These are phyloP conservation scores for Beauveria sp. DNA, from an alignment of 2,329 filamentous ascomycete species.

Conservation along the genomic window DNA sequence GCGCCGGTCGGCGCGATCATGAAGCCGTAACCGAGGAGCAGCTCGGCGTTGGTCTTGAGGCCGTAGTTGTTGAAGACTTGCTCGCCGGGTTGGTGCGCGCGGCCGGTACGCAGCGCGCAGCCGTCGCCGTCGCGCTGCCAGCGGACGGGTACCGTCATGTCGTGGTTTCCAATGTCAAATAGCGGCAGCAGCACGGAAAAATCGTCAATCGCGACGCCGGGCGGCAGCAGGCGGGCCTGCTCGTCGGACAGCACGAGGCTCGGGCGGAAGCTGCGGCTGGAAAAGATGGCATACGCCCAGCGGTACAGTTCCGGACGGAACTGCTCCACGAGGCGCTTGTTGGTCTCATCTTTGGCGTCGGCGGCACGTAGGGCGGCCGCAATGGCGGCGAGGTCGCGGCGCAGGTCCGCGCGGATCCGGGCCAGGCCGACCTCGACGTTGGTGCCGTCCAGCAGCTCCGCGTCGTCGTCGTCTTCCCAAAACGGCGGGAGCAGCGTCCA, in stretches of 20 bases:
- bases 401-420: conserved; percentile 39
- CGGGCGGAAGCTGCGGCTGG: conserved; percentile 56
- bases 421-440: conserved; percentile 41
- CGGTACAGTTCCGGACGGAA: conserved; percentile 47
- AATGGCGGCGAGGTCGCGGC: conserved; percentile 38
- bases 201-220: conserved; percentile 38
- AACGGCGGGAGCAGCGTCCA: conserved; percentile 25
- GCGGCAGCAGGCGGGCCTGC: conserved; percentile 54
- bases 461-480: conserved; percentile 51
- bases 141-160: conserved; percentile 47
- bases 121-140: conserved; percentile 41
- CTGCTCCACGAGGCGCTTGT: conserved; percentile 21
- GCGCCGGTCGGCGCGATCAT: conserved; percentile 38
- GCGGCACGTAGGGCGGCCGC: conserved; percentile 24
- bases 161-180: conserved; percentile 66
- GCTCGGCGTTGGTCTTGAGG: conserved; percentile 63
- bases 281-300: conserved; percentile 59
- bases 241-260: conserved; percentile 64
- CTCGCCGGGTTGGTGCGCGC: conserved; percentile 40
- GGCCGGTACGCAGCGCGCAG: conserved; percentile 37
- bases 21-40: conserved; percentile 58
- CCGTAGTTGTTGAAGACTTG: conserved; percentile 68
- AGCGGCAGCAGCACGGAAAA: conserved; percentile 64
- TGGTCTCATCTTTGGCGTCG: conserved; percentile 12
- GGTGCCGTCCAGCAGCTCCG: conserved; percentile 47